phyloP scores from a whole-genome alignment of 345 rosid species.

The Eucalyptus urophylla region DNA sequence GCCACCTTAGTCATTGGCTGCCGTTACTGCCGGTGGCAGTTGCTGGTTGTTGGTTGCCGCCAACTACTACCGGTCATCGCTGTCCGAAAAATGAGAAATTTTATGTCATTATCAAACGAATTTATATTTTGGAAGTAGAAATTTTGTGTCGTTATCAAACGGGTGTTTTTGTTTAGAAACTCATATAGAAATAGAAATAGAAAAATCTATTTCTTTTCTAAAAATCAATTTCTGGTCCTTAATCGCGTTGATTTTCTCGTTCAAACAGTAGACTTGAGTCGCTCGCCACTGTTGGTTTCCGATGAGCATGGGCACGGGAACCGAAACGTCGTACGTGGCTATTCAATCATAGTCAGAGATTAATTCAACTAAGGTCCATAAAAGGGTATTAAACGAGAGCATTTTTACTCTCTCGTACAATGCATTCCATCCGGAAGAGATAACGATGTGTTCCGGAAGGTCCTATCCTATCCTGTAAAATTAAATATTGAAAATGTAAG shows the following conservation, averaged over 20 bases:
- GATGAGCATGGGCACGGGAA: background rate
- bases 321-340: background rate
- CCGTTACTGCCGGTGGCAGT: fast-evolving
- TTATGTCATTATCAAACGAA: no score
- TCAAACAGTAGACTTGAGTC: background rate
- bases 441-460: background rate
- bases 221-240: no score
- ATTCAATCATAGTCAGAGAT: background rate
- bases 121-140: no score
- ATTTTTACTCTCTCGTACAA: background rate
- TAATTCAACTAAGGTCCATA: background rate
- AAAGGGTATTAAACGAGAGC: background rate
- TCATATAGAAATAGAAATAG: fast-evolving
- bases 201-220: no score
- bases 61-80: fast-evolving
- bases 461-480: background rate
- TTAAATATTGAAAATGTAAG: background rate
- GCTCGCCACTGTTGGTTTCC: no score
- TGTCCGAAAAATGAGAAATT: no score
- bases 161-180: no score
- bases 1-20: fast-evolving
- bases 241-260: background rate
- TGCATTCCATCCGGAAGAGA: background rate
- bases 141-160: no score
- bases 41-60: fast-evolving